Evolutionary conservation across 352 stramenopile genomes (phyloP), one percentile per base, ranked within the genome.

Genomic region (Globisporangium recalcitrans): DNA sequence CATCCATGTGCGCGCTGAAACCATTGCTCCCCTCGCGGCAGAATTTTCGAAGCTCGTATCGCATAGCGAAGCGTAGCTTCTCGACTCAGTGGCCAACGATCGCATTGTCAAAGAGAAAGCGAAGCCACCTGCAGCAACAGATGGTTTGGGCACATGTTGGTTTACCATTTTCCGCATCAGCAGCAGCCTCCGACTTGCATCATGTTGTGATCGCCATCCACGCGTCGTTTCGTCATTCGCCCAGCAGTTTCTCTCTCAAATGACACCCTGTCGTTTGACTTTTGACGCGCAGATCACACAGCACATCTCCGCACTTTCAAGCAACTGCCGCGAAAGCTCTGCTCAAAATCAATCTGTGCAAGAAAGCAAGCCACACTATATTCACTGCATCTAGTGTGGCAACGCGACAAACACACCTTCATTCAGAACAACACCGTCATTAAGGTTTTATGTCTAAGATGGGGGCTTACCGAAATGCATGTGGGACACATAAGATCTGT

Each of bases 221-320:
- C 49, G 19, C 19, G 49, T 56, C 49, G 49, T 56, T 56, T 56
- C 49, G 27, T 56, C 49, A 56, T 56, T 34, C 19, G 19, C 49
- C 1, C 1, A 26, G 14, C 8, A n/a, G 6, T 56, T 56, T 56
- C 49, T 6, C 49, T 1, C 49, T 27, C 49, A 26, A 7, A 56
- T 56, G 49, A 56, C 49, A 56, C 49, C 8, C 7, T 8, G 8
- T n/a, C n/a, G n/a, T n/a, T 14, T 32, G 32, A 38, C 9, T 31
- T 11, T 34, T 54, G 48, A 56, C 22, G 49, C 49, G 26, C 49
- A n/a, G n/a, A n/a, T n/a, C n/a, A n/a, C n/a, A n/a, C n/a, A n/a
- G n/a, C n/a, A n/a, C n/a, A n/a, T n/a, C n/a, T n/a, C n/a, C n/a
- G n/a, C n/a, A n/a, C n/a, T n/a, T n/a, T n/a, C n/a, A n/a, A n/a